These are phyloP conservation scores for Tetrahymena elliotti DNA, from an alignment of 73 alveolate genomes.

Conservation along the genomic window DNA sequence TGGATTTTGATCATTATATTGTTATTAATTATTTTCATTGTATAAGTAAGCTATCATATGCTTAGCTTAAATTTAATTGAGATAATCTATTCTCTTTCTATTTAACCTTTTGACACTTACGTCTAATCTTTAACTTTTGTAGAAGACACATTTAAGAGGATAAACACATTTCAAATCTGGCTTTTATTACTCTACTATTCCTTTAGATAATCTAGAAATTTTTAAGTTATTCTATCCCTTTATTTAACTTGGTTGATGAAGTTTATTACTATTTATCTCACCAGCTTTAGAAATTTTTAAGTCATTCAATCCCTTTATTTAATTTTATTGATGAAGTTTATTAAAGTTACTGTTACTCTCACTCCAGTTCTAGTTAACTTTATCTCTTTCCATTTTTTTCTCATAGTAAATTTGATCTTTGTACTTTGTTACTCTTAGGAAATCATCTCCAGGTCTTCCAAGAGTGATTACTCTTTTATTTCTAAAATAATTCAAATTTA, in stretches of 20 bases:
- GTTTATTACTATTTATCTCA: no score
- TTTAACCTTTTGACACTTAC: not conserved
- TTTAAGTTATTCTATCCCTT: not conserved
- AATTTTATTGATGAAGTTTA: not conserved
- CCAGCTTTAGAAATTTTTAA: not conserved
- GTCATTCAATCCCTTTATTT: not conserved
- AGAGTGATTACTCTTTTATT: not conserved
- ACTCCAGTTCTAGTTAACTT: not conserved
- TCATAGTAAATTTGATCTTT: not conserved
- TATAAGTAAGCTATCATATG: not conserved
- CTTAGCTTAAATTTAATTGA: not conserved
- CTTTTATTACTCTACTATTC: not conserved
- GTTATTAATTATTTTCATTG: not conserved
- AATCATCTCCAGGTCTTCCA: constrained; percentile 2
- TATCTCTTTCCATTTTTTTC: not conserved
- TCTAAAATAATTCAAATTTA: not conserved
- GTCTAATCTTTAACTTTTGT: not conserved
- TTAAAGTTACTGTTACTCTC: not conserved
- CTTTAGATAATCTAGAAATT: not conserved
- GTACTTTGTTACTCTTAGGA: not conserved
- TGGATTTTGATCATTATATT: not conserved
- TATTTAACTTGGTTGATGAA: not conserved
- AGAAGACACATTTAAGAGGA: not conserved
- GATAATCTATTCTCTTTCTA: not conserved
- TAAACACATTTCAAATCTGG: not conserved